Evolutionary conservation across 2,329 filamentous ascomycete genomes (phyloP).

Genomic region (Botryotinia globosa): DNA sequence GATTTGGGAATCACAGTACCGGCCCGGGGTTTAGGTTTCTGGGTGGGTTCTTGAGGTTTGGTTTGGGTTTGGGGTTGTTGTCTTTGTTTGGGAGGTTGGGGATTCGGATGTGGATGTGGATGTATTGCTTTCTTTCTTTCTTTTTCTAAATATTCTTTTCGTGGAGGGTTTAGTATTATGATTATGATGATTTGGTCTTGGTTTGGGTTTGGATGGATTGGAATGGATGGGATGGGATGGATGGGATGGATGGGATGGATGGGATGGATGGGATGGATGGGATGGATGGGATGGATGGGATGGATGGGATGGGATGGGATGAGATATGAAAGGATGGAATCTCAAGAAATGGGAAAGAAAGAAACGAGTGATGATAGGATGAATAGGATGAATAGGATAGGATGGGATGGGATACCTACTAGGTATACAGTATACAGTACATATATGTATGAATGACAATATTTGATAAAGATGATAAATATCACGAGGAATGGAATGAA

Average conservation of each 20-base stretch:
- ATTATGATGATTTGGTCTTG: background rate
- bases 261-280: background rate
- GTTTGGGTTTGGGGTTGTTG: background rate
- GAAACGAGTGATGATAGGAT: background rate
- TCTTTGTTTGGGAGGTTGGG: too few species aligned
- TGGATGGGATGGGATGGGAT: background rate
- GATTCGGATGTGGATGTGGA: background rate
- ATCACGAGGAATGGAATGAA: too few species aligned
- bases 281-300: background rate
- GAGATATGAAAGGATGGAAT: background rate
- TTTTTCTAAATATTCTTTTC: background rate
- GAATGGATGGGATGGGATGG: background rate
- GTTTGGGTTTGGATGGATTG: background rate
- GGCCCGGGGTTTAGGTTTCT: background rate
- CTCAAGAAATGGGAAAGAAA: background rate
- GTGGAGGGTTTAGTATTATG: background rate
- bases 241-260: background rate
- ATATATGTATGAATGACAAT: background rate
- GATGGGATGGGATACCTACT: background rate
- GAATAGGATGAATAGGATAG: background rate
- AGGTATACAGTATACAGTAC: conserved; percentile 3
- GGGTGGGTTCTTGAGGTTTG: background rate
- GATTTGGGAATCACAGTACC: conserved; percentile 5
- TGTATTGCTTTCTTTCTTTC: background rate
- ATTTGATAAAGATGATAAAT: too few species aligned